A percentile compares a stretch with the other conserved stretches of the same genome.
phyloP scores from a whole-genome alignment of 2,329 filamentous ascomycete genomes.

The Sporothrix dimorphospora region DNA sequence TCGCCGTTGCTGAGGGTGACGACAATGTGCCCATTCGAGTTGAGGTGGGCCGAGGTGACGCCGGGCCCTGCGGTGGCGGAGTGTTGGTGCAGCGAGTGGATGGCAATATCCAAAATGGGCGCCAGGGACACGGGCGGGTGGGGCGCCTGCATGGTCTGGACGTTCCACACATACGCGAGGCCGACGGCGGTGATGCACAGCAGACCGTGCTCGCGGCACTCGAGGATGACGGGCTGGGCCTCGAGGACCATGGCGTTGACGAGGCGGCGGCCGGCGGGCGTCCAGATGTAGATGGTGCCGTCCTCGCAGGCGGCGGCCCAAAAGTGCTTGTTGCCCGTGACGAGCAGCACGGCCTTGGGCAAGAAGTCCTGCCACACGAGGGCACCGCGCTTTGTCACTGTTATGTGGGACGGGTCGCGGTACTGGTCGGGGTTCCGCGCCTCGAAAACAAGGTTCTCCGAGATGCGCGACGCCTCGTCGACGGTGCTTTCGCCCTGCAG shows the following conservation, averaged over 20 bases:
- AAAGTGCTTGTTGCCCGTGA: conserved; percentile 86
- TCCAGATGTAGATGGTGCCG: conserved; percentile 87
- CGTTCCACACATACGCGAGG: conserved; percentile 91
- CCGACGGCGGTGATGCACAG: conserved; percentile 87
- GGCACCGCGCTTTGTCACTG: conserved; percentile 77
- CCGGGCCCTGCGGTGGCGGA: conserved; percentile 75
- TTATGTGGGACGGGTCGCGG: conserved; percentile 82
- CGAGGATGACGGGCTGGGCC: conserved; percentile 90
- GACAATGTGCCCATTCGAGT: conserved; percentile 81
- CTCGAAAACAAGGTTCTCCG: conserved; percentile 79
- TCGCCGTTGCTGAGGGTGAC: conserved; percentile 95
- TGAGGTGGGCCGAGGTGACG: conserved; percentile 88
- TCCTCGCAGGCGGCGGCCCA: conserved; percentile 95
- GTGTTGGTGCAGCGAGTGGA: conserved; percentile 76
- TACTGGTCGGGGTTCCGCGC: conserved; percentile 79
- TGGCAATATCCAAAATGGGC: conserved; percentile 85
- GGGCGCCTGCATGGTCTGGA: conserved; percentile 78
- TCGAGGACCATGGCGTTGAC: conserved; percentile 86
- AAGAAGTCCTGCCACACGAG: conserved; percentile 93
- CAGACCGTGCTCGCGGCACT: conserved; percentile 86
- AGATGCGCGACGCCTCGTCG: conserved; percentile 64
- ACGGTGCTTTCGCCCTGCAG: conserved; percentile 55
- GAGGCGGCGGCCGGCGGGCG: conserved; percentile 83
- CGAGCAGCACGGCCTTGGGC: conserved; percentile 81
- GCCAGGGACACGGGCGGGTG: conserved; percentile 89